Evolutionary conservation across 352 stramenopile genomes (phyloP).

Genomic region (Plasmopara viticola): DNA sequence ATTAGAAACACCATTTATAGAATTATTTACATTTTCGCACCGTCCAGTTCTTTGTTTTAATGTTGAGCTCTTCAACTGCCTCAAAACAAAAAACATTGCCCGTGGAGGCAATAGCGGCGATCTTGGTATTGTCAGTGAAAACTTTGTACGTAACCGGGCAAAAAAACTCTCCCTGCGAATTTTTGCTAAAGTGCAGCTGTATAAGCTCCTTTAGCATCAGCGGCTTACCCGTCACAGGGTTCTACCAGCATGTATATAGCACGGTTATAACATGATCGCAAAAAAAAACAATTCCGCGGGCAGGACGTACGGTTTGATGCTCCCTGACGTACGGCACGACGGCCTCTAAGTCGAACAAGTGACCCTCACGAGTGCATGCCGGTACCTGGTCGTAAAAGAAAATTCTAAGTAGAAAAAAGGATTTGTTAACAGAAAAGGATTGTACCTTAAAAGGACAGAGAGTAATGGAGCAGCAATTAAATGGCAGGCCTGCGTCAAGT

Average conservation of each 20-base stretch:
- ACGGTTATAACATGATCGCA: not conserved
- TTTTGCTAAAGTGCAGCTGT: constrained; percentile 78
- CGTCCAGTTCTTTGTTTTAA: constrained; percentile 96
- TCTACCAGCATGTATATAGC: constrained; percentile 32
- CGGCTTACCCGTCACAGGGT: constrained; percentile 91
- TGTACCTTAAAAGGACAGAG: constrained; percentile 83
- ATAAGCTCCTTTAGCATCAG: constrained; percentile 93
- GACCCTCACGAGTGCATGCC: constrained; percentile 91
- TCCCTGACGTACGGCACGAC: constrained; percentile 95
- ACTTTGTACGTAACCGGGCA: constrained; percentile 97
- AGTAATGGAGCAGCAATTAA: constrained; percentile 97
- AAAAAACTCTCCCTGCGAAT: constrained; percentile 70
- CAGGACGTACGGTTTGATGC: constrained; percentile 82
- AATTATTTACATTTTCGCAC: constrained; percentile 18
- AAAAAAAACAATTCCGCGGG: not conserved
- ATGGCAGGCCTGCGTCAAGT: constrained; percentile 80
- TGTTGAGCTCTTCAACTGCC: constrained; percentile 96
- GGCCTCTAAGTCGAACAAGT: constrained; percentile 96
- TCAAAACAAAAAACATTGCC: constrained; percentile 97
- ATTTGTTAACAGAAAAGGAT: not conserved
- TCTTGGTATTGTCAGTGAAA: constrained; percentile 86
- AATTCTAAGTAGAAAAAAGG: not conserved
- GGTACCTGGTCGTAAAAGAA: constrained; percentile 60
- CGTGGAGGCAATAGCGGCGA: constrained; percentile 67
- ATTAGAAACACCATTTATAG: constrained; percentile 11